These are phyloP conservation scores for Pseudoturritis turrita DNA, from an alignment of 345 rosid species.

Conservation along the genomic window DNA sequence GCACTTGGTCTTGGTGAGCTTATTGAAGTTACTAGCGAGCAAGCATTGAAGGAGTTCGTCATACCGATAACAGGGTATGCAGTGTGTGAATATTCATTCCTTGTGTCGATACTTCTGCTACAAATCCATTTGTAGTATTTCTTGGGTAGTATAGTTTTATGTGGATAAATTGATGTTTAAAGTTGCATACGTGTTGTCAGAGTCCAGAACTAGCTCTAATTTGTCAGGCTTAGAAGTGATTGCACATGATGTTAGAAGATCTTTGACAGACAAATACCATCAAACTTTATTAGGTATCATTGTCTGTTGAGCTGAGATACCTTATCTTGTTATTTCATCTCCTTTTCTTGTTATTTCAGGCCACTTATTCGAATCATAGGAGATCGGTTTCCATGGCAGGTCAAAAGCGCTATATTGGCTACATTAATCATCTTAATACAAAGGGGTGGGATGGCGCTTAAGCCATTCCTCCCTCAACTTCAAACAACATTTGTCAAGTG, in stretches of 20 bases:
- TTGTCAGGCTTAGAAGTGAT: neutral
- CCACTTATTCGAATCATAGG: slow-evolving; percentile 96
- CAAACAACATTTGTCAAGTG: slow-evolving; percentile 96
- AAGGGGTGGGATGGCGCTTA: slow-evolving; percentile 85
- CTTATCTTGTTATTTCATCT: no score
- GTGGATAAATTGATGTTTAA: neutral
- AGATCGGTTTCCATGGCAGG: slow-evolving; percentile 99
- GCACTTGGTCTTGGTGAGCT: slow-evolving; percentile 98
- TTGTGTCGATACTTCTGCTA: slow-evolving; percentile 2
- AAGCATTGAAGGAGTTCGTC: slow-evolving; percentile 78
- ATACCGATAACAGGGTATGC: slow-evolving; percentile 95
- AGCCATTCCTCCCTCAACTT: slow-evolving; percentile 98
- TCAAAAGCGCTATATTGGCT: slow-evolving; percentile 90
- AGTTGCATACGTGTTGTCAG: no score
- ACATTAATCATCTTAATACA: slow-evolving; percentile 72
- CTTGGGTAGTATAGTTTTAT: slow-evolving; percentile 3
- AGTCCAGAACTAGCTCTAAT: neutral
- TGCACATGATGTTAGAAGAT: neutral
- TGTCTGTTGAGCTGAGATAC: neutral
- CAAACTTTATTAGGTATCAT: neutral
- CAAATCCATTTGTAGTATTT: neutral
- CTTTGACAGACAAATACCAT: neutral
- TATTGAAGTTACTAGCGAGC: slow-evolving; percentile 93
- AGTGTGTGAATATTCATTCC: slow-evolving; percentile 11
- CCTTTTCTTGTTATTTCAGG: slow-evolving; percentile 47